phyloP scores from a whole-genome alignment of 306 rosid genomes.

The Sesbania bispinosa region DNA sequence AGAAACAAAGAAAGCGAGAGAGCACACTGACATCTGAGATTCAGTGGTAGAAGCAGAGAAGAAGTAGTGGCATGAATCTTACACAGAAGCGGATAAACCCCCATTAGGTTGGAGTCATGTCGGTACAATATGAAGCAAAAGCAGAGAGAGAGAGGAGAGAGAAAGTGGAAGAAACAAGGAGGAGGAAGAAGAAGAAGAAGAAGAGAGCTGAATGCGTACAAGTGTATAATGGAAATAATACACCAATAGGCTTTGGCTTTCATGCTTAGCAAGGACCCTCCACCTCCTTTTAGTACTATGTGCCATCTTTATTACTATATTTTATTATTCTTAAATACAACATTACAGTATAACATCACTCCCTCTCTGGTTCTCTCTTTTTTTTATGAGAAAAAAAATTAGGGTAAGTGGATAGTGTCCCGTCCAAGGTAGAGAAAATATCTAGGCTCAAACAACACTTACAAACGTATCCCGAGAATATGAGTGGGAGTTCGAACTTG shows the following conservation, averaged over 20 bases:
- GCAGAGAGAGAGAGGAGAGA: slow-evolving; percentile 6
- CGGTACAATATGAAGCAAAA: slow-evolving; percentile 40
- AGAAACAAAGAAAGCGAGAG: slow-evolving; percentile 9
- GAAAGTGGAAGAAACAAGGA: slow-evolving; percentile 1
- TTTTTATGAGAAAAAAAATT: too few species aligned
- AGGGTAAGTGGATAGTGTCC: too few species aligned
- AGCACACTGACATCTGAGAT: slow-evolving; percentile 26
- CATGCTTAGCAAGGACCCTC: slow-evolving; percentile 28
- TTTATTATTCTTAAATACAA: slow-evolving; percentile 13
- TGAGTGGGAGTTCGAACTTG: too few species aligned
- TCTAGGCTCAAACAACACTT: too few species aligned
- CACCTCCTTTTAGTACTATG: slow-evolving; percentile 22
- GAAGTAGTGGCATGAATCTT: slow-evolving; percentile 32
- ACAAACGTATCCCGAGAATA: too few species aligned
- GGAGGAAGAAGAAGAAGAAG: not conserved
- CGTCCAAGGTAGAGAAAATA: too few species aligned
- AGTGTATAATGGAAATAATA: slow-evolving; percentile 30
- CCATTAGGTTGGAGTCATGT: slow-evolving; percentile 67
- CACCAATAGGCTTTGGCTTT: slow-evolving; percentile 30
- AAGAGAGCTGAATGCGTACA: slow-evolving; percentile 21
- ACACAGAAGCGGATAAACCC: slow-evolving; percentile 36
- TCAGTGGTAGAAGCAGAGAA: slow-evolving; percentile 19
- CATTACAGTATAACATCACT: slow-evolving; percentile 11
- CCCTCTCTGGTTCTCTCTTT: too few species aligned
- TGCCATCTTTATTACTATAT: not conserved